Evolutionary conservation across 1,284 basidiomycete species (phyloP).

Genomic region (Cryptococcus sp.): DNA sequence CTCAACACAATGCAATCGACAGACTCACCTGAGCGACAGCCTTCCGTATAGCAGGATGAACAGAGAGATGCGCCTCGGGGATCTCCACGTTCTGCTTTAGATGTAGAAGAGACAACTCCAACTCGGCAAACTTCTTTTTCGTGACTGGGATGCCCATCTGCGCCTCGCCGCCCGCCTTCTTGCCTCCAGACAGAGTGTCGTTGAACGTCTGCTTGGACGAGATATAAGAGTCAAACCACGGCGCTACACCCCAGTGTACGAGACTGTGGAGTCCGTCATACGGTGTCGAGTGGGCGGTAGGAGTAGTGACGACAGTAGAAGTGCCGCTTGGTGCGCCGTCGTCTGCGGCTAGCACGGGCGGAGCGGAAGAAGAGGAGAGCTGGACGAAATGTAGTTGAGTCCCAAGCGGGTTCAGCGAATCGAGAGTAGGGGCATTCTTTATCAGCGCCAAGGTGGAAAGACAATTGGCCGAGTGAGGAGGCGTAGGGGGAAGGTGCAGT

Average conservation of each 20-base stretch:
- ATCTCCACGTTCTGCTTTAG: constrained; percentile 99
- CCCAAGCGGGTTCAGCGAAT: constrained; percentile 74
- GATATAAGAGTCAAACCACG: constrained; percentile 97
- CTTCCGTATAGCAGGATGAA: constrained; percentile 85
- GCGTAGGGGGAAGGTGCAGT: constrained; percentile 51
- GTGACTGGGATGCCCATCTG: constrained; percentile 87
- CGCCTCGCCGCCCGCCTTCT: constrained; percentile 1
- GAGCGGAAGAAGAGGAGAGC: constrained; percentile 58
- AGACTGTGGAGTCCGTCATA: constrained; percentile 97
- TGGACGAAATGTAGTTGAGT: constrained; percentile 90
- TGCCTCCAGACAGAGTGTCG: constrained; percentile 72
- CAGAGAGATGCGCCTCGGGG: constrained; percentile 88
- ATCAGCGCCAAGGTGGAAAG: constrained; percentile 89
- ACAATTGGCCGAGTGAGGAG: constrained; percentile 68
- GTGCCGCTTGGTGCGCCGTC: constrained; percentile 33
- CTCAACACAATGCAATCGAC: neutral
- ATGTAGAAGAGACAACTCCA: constrained; percentile 93
- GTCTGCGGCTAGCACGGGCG: constrained; percentile 29
- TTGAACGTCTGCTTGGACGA: constrained; percentile 51
- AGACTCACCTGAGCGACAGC: constrained; percentile 72
- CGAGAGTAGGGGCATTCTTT: constrained; percentile 83
- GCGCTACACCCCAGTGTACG: constrained; percentile 93
- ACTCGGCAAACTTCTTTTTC: constrained; percentile 98
- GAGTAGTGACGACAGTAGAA: constrained; percentile 44
- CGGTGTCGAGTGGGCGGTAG: constrained; percentile 60